phyloP scores from a whole-genome alignment of 148 eudicot genomes.

The Camellia sinensis region DNA sequence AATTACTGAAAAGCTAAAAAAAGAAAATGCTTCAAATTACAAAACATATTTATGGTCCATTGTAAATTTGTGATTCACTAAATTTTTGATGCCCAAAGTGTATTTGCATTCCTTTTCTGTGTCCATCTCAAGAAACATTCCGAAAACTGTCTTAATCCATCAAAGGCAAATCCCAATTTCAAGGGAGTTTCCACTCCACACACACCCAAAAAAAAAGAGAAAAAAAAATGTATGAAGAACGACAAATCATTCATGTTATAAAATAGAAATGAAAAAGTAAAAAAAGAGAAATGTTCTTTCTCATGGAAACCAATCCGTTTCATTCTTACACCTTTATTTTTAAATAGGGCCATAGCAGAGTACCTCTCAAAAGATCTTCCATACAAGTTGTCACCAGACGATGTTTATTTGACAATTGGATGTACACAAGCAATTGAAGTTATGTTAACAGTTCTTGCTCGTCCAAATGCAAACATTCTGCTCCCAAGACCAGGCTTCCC shows the following conservation, averaged over 20 bases:
- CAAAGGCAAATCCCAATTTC: background rate
- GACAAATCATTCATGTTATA: background rate
- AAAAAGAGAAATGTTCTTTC: too few relatives aligned
- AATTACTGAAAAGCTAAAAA: too few relatives aligned
- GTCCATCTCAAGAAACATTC: background rate
- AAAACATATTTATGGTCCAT: background rate
- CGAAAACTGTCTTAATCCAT: background rate
- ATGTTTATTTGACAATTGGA: slow-evolving; percentile 38
- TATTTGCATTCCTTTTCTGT: background rate
- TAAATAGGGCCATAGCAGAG: slow-evolving; percentile 36
- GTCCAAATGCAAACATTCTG: slow-evolving; percentile 40
- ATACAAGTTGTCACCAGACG: slow-evolving; percentile 39
- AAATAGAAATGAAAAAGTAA: too few relatives aligned
- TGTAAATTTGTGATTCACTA: background rate
- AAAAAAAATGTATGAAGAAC: background rate
- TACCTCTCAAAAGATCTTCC: slow-evolving; percentile 49
- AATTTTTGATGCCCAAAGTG: background rate
- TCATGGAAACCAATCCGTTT: background rate
- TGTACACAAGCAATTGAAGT: slow-evolving; percentile 43
- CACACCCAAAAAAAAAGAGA: background rate
- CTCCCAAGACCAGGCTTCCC: slow-evolving; percentile 55
- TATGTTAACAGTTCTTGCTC: slow-evolving; percentile 34
- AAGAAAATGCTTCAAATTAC: background rate
- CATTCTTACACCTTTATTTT: background rate
- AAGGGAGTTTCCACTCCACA: too few relatives aligned